Evolutionary conservation across 179 eudicot species (phyloP).

Genomic region (Spinacia oleracea): DNA sequence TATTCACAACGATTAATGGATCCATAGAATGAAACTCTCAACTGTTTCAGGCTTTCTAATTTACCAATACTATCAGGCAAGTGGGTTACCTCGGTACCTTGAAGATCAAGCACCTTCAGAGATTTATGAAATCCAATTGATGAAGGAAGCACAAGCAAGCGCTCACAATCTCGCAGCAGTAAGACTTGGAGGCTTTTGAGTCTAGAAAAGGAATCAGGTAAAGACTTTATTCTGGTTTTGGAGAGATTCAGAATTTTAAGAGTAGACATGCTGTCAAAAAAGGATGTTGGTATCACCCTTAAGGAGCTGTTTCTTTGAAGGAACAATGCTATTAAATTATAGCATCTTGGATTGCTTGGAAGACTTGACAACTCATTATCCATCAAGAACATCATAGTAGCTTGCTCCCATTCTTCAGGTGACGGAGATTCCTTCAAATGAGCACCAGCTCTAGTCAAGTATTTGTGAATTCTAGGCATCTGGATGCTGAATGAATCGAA

Average conservation of each 20-base stretch:
- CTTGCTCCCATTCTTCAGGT: slow-evolving; percentile 30
- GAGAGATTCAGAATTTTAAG: slow-evolving; percentile 40
- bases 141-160: slow-evolving; percentile 29
- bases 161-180: slow-evolving; percentile 29
- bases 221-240: slow-evolving; percentile 32
- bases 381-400: slow-evolving; percentile 31
- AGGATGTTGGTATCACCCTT: slow-evolving; percentile 34
- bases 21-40: slow-evolving; percentile 37
- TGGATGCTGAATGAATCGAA: neutral
- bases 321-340: slow-evolving; percentile 21
- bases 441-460: slow-evolving; percentile 27
- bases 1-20: slow-evolving; percentile 20
- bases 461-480: slow-evolving; percentile 3
- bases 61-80: slow-evolving; percentile 29
- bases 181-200: slow-evolving; percentile 32
- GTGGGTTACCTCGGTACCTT: slow-evolving; percentile 32
- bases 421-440: slow-evolving; percentile 27
- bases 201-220: slow-evolving; percentile 36
- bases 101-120: slow-evolving; percentile 40
- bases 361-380: slow-evolving; percentile 29
- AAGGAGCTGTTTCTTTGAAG: slow-evolving; percentile 35
- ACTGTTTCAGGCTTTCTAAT: slow-evolving; percentile 24
- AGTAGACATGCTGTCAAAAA: slow-evolving; percentile 32
- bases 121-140: slow-evolving; percentile 27
- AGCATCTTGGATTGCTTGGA: slow-evolving; percentile 27